Percentiles rank a stretch among this genome's conserved stretches.
These are phyloP conservation scores for Setaria italica DNA, from an alignment of 202 grass and related monocot species.

Conservation along the genomic window DNA sequence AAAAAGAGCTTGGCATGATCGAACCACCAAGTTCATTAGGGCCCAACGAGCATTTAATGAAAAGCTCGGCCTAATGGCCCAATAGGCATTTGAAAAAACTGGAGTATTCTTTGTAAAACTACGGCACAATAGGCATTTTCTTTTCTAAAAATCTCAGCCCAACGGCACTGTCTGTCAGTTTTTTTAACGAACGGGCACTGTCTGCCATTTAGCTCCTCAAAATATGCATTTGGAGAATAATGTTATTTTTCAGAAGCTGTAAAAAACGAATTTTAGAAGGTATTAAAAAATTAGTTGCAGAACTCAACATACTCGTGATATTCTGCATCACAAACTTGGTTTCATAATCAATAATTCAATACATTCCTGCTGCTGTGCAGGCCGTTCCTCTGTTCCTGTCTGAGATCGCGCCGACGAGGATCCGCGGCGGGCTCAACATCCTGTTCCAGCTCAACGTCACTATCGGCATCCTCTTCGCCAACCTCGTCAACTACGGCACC, in stretches of 20 bases:
- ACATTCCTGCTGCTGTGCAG: constrained; percentile 37
- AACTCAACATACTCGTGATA: too few relatives aligned
- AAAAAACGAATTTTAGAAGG: too few relatives aligned
- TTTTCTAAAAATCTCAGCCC: background rate
- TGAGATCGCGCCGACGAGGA: constrained; percentile 84
- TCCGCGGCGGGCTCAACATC: constrained; percentile 86
- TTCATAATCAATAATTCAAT: too few relatives aligned
- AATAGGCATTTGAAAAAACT: too few relatives aligned
- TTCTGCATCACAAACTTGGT: background rate
- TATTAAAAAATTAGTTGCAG: background rate
- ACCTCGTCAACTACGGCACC: constrained; percentile 82
- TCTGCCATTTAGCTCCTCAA: too few relatives aligned
- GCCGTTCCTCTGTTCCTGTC: constrained; percentile 89
- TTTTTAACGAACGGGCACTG: too few relatives aligned
- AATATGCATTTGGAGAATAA: background rate
- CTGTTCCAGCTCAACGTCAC: constrained; percentile 94
- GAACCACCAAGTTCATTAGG: background rate
- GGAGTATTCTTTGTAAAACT: background rate
- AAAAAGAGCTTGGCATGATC: too few relatives aligned
- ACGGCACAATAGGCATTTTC: background rate
- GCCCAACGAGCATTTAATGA: background rate
- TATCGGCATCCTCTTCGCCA: constrained; percentile 89
- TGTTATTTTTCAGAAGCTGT: background rate
- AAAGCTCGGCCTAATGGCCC: background rate
- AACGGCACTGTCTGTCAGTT: too few relatives aligned